These are phyloP conservation scores for Kwoniella dendrophila DNA, from an alignment of 768 basidiomycete species.

Conservation along the genomic window DNA sequence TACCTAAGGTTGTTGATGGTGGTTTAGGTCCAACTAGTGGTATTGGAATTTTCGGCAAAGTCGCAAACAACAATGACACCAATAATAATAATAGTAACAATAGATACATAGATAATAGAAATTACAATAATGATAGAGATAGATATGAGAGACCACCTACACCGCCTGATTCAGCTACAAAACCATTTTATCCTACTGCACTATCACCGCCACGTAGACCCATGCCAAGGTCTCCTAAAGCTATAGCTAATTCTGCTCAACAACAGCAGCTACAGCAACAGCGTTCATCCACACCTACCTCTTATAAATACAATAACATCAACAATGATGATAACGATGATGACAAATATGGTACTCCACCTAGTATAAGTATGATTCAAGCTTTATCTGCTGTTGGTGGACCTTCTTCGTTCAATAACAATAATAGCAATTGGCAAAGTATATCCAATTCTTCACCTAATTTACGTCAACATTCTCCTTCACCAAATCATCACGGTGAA, in stretches of 20 bases:
- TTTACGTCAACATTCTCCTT: neutral
- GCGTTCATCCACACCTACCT: neutral
- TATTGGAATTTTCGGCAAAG: neutral
- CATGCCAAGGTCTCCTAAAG: conserved; percentile 33
- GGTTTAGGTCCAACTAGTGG: conserved; percentile 7
- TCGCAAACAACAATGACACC: no score
- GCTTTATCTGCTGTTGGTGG: conserved; percentile 23
- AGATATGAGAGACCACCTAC: conserved; percentile 15
- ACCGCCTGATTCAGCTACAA: conserved; percentile 17
- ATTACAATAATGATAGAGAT: neutral
- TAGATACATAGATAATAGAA: neutral
- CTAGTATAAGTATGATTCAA: conserved; percentile 18
- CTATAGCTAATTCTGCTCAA: neutral
- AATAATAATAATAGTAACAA: neutral
- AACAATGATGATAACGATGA: neutral
- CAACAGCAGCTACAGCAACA: neutral
- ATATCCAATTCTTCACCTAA: conserved; percentile 6
- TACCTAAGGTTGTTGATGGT: conserved; percentile 21
- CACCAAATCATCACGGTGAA: neutral
- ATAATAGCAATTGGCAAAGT: neutral
- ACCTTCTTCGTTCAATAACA: neutral
- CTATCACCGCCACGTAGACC: conserved; percentile 39
- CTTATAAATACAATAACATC: neutral
- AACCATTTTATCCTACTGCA: conserved; percentile 30
- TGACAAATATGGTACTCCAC: conserved; percentile 4